These are phyloP conservation scores for Pythium plurisporium DNA, from an alignment of 352 stramenopile species.

Conservation along the genomic window DNA sequence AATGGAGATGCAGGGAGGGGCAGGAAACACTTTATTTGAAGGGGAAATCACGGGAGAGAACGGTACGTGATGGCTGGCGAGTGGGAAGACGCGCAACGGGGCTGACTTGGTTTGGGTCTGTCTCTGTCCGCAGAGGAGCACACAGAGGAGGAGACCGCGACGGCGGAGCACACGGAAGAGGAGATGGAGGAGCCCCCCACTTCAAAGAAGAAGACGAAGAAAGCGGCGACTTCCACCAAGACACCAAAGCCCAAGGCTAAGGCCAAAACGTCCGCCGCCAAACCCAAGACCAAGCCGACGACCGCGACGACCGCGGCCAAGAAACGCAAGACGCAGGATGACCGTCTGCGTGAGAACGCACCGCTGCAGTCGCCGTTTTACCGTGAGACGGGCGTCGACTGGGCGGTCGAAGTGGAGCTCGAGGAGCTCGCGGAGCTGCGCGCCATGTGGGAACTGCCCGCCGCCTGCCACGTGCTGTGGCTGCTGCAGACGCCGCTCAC, in stretches of 20 bases:
- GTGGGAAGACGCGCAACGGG: background rate
- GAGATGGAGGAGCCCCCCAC: constrained; percentile 3
- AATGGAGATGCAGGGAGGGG: constrained; percentile 1
- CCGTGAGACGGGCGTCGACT: constrained; percentile 62
- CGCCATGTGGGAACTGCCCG: constrained; percentile 69
- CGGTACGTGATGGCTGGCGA: background rate
- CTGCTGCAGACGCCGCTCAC: constrained; percentile 75
- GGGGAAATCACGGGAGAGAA: background rate
- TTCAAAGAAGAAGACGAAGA: constrained; percentile 13
- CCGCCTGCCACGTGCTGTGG: constrained; percentile 81
- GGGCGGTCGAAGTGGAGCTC: constrained; percentile 70
- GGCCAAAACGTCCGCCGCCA: constrained; percentile 1
- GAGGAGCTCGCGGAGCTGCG: constrained; percentile 60
- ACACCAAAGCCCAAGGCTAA: background rate
- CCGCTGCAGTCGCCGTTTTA: constrained; percentile 60
- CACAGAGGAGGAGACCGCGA: background rate
- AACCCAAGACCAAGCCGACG: background rate
- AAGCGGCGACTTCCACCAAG: background rate
- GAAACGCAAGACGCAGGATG: constrained; percentile 58
- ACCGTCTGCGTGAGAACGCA: constrained; percentile 57
- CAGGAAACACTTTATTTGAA: background rate
- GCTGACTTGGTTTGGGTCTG: background rate
- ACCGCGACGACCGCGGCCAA: constrained; percentile 19
- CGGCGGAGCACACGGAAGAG: background rate
- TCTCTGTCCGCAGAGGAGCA: background rate